phyloP scores from a whole-genome alignment of 257 asterid genomes.

The Capsicum rhomboideum region DNA sequence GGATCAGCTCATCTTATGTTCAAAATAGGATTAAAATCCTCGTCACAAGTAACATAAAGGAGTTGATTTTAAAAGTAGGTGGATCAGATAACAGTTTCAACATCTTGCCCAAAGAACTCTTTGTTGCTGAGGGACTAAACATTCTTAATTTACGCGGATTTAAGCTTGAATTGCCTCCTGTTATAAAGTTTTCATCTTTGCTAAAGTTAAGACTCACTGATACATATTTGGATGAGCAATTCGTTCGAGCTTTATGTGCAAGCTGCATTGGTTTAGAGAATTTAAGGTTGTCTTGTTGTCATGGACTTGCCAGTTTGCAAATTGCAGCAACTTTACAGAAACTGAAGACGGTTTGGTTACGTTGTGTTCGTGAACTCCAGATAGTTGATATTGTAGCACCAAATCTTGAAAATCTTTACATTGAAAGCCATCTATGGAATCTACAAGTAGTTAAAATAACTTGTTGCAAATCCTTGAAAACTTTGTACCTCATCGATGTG shows the following conservation, averaged over 20 bases:
- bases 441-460: not conserved
- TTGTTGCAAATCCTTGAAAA: not conserved
- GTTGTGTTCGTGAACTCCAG: too few relatives aligned
- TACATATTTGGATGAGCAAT: too few relatives aligned
- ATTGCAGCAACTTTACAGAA: too few relatives aligned
- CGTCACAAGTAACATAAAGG: not conserved
- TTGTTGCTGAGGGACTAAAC: not conserved
- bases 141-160: not conserved
- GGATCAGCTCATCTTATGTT: not conserved
- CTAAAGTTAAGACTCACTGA: too few relatives aligned
- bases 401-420: not conserved
- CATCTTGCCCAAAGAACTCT: not conserved
- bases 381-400: too few relatives aligned
- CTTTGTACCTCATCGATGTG: not conserved
- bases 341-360: too few relatives aligned
- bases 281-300: too few relatives aligned
- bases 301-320: too few relatives aligned
- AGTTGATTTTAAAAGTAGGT: not conserved
- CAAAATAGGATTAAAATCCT: not conserved
- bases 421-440: too few relatives aligned
- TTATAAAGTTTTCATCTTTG: too few relatives aligned
- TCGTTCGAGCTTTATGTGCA: too few relatives aligned
- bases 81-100: not conserved
- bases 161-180: not conserved
- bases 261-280: too few relatives aligned